A percentile compares a stretch with the other conserved stretches of the same genome.
Evolutionary conservation across 208 protist genomes (phyloP).

Genomic region (Leishmania braziliensis): DNA sequence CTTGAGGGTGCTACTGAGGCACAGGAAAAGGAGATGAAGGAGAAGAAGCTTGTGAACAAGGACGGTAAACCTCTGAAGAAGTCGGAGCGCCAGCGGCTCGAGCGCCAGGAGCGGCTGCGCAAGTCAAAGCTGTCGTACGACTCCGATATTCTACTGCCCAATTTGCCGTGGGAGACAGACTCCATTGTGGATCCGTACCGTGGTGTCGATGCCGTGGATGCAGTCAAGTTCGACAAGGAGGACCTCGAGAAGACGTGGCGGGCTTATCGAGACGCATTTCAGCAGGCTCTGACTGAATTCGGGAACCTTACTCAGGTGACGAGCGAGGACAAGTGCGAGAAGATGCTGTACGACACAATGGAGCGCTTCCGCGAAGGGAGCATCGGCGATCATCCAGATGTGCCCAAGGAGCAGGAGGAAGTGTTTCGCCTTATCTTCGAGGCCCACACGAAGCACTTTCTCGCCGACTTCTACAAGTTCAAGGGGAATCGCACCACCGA

Average conservation of each 20-base stretch:
- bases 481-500: conserved; percentile 77
- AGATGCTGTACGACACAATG: conserved; percentile 83
- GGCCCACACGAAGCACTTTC: conserved; percentile 87
- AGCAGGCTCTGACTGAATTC: conserved; percentile 84
- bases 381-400: conserved; percentile 79
- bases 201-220: conserved; percentile 60
- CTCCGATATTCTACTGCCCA: conserved; percentile 78
- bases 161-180: conserved; percentile 87
- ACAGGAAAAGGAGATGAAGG: conserved; percentile 15
- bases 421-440: conserved; percentile 85
- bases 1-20: conserved; percentile 28
- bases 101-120: conserved; percentile 75
- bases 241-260: conserved; percentile 80
- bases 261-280: conserved; percentile 79
- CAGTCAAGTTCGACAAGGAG: conserved; percentile 78
- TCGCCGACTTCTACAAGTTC: conserved; percentile 88
- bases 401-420: conserved; percentile 71
- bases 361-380: conserved; percentile 69
- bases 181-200: conserved; percentile 87
- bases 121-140: conserved; percentile 83
- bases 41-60: conserved; percentile 21
- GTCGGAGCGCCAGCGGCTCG: conserved; percentile 69
- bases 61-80: conserved; percentile 58
- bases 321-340: conserved; percentile 77
- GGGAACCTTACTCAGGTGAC: conserved; percentile 82